Evolutionary conservation across 768 basidiomycete species (phyloP).

Genomic region (Mycena galericulata): DNA sequence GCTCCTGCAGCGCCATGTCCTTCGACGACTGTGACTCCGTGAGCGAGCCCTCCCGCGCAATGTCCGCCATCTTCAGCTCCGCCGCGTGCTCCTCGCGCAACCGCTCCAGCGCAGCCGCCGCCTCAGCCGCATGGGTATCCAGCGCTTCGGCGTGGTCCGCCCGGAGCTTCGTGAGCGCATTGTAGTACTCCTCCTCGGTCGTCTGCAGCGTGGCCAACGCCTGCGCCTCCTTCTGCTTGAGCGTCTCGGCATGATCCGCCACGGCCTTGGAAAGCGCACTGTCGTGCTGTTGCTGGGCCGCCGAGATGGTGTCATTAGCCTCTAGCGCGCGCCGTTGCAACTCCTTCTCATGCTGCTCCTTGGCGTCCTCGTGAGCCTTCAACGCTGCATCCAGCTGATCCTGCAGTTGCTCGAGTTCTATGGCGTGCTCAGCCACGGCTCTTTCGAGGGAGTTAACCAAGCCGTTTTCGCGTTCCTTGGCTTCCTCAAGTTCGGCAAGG

Average conservation of each 20-base stretch:
- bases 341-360: slow-evolving; percentile 63
- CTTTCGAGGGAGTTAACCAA: slow-evolving; percentile 63
- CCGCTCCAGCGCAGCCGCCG: slow-evolving; percentile 72
- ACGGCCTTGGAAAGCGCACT: slow-evolving; percentile 58
- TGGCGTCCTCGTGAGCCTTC: slow-evolving; percentile 62
- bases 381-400: slow-evolving; percentile 60
- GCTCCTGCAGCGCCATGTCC: slow-evolving; percentile 66
- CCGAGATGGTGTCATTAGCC: slow-evolving; percentile 61
- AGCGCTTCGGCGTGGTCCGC: slow-evolving; percentile 76
- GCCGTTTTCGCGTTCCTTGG: slow-evolving; percentile 67
- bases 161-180: slow-evolving; percentile 82
- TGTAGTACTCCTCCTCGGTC: slow-evolving; percentile 87
- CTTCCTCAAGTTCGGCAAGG: slow-evolving; percentile 63
- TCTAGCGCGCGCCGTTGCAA: slow-evolving; percentile 67
- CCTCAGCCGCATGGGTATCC: slow-evolving; percentile 70
- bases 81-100: slow-evolving; percentile 82
- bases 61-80: slow-evolving; percentile 79
- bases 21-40: slow-evolving; percentile 81
- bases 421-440: slow-evolving; percentile 62
- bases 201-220: slow-evolving; percentile 67
- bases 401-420: slow-evolving; percentile 61
- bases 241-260: slow-evolving; percentile 64
- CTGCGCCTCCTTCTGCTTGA: slow-evolving; percentile 74
- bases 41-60: slow-evolving; percentile 78
- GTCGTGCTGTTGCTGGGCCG: slow-evolving; percentile 66